Base-by-base conservation (phyloP, 1,284 basidiomycete genomes). In the Peniophora sp. region DNA sequence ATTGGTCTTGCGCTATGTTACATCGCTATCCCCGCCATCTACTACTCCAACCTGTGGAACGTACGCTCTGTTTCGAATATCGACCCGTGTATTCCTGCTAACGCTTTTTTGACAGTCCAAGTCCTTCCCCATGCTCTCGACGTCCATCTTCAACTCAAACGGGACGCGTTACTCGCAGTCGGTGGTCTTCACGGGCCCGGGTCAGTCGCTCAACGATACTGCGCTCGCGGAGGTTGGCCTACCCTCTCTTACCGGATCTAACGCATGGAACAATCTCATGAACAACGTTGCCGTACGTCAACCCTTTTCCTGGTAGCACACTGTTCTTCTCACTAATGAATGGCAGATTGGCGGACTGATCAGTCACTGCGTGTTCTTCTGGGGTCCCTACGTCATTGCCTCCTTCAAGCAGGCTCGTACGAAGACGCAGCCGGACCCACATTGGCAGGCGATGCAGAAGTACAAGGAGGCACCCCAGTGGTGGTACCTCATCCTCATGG, bases 81-180 rank as follows among this genome's bases (percentile, higher is more conserved):
- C 44, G 1, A 14, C 39, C n/a, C 5, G n/a, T 6, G n/a, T 3
- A 23, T 23, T 23, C 25, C 34, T 14, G 6, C 46, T 48, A 20
- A 32, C n/a, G 19, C 32, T 32, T 47, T 20, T 16, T 17, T 3
- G 27, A 32, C 51, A 81, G 77, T 77, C 79, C 1, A 61, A 71
- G 48, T 60, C 63, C 1, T 83, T 78, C 64, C 82, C 81, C 0
- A 82, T 85, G 74, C 67, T 85, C 24, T 81, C 81, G 0, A 79
- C 79, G 0, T 75, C 79, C 0, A 73, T 85, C 23, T 85, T 84
- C 63, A 70, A 72, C 19, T 59, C 67, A 11, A 75, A 83, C 58
- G 81, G 82, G 22, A 72, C 74, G 0, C 57, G 73, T 14, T 85
- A 81, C 58, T 63, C 79, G 47, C 81, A 83, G 61, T 63, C 67